These are phyloP conservation scores for Tetrapisispora pingtungensis DNA, from an alignment of 805 yeast genomes.

Conservation along the genomic window DNA sequence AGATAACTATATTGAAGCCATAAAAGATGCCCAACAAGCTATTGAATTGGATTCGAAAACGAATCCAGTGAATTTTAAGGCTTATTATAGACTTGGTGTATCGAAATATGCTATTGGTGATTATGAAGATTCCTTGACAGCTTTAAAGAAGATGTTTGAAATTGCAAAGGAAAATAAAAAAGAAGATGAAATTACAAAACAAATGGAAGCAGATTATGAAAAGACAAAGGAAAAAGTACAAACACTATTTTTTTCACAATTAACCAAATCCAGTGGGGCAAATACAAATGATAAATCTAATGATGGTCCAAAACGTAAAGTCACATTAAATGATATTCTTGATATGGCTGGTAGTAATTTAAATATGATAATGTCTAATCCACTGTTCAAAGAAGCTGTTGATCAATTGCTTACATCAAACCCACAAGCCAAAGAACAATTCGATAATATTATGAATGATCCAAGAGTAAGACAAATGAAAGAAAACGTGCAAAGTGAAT, in stretches of 20 bases:
- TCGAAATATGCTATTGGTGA: conserved; percentile 88
- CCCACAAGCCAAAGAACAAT: conserved; percentile 75
- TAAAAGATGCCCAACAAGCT: conserved; percentile 72
- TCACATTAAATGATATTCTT: conserved; percentile 58
- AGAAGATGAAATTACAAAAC: conserved; percentile 39
- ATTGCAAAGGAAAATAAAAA: conserved; percentile 65
- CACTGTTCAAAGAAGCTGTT: conserved; percentile 66
- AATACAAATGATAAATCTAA: neutral
- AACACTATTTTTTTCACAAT: neutral
- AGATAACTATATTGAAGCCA: conserved; percentile 62
- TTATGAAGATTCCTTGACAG: conserved; percentile 75
- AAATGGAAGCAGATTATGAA: conserved; percentile 84
- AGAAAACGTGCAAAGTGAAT: neutral
- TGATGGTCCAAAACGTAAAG: neutral
- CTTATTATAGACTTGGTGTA: conserved; percentile 85
- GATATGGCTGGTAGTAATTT: conserved; percentile 53
- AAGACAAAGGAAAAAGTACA: conserved; percentile 49
- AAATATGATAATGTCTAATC: conserved; percentile 66
- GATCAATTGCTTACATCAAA: conserved; percentile 53
- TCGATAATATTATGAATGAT: conserved; percentile 54
- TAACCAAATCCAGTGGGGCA: neutral
- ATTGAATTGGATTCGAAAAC: conserved; percentile 61
- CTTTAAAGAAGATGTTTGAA: conserved; percentile 76
- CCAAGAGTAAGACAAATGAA: conserved; percentile 2
- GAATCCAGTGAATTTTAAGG: conserved; percentile 76